phyloP scores from a whole-genome alignment of 202 grass and related monocot genomes.

The Dendrocalamus latiflorus region DNA sequence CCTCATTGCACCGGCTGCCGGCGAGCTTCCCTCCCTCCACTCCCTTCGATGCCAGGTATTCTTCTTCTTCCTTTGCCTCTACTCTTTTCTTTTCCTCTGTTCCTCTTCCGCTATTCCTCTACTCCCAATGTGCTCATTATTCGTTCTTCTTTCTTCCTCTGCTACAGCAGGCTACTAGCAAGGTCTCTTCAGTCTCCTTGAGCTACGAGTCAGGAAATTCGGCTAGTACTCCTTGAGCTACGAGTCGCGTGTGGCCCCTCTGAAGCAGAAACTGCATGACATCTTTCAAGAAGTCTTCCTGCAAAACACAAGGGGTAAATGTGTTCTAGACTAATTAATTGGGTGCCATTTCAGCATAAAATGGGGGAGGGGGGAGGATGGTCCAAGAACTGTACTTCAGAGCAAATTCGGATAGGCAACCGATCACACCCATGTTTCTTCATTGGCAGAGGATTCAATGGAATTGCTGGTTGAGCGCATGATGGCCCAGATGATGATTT shows the following conservation, averaged over 20 bases:
- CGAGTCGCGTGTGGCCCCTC: constrained; percentile 53
- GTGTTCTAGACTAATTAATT: not conserved
- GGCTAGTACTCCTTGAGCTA: constrained; percentile 61
- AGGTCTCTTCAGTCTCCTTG: too few relatives aligned
- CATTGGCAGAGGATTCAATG: constrained; percentile 63
- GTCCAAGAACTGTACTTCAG: constrained; percentile 45
- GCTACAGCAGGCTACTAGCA: too few relatives aligned
- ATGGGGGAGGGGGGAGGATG: not conserved
- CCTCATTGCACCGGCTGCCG: too few relatives aligned
- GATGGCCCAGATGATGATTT: constrained; percentile 33
- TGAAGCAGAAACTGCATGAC: constrained; percentile 63
- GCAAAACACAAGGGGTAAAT: not conserved
- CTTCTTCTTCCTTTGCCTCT: too few relatives aligned
- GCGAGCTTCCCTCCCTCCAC: too few relatives aligned
- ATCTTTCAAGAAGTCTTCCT: constrained; percentile 79
- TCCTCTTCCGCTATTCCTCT: too few relatives aligned
- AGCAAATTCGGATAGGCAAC: constrained; percentile 42
- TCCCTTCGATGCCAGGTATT: too few relatives aligned
- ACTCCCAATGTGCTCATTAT: too few relatives aligned
- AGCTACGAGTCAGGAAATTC: constrained; percentile 80
- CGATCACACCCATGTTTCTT: constrained; percentile 65
- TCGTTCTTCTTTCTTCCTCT: too few relatives aligned
- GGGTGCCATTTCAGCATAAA: not conserved
- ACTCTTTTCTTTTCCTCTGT: too few relatives aligned
- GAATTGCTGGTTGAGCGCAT: constrained; percentile 11